Base-by-base conservation (phyloP, 176 grass and related monocot species). In the Lolium rigidum region DNA sequence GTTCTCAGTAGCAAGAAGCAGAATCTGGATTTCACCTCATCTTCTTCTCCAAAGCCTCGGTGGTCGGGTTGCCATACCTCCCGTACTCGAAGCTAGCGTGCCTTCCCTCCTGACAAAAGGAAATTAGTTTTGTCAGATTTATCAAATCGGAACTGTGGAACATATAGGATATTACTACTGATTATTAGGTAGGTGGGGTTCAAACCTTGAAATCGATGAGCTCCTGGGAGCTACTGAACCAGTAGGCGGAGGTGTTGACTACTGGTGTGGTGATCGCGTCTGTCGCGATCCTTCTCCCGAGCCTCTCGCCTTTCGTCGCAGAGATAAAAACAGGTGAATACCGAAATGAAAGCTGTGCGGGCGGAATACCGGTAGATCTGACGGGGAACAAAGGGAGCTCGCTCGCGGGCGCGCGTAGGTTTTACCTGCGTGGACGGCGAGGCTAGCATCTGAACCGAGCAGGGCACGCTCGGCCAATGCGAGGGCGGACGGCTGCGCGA, bases 181-280 rank as follows among this genome's bases (percentile, higher is more conserved):
- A 35, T 35, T 35, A 35, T 35, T 35, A 12, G 50, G 28, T 48
- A 38, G 31, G 21, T 20, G 59, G 24, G 59, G 35, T 49, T 38
- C 4, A 41, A 83, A 96, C 97, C 97, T 99, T 99, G 83, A 99
- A 99, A 80, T 99, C 97, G 17, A 99, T 94, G 69, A 99, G 83
- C 89, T 99, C 97, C 76, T 99, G 82, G 24, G 97, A 93, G 88
- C 94, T 99, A 57, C 90, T 96, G 79, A 99, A 99, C 92, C 97
- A 99, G 87, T 99, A 99, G 75, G 97, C 97, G 55, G 97, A 99
- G 38, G 97, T 99, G 71, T 99, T 99, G 66, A 99, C 94, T 78
- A 99, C 88, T 39, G 94, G 97, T 31, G 97, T 99, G 84, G 97
- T 99, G 86, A 99, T 99, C 17, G 92, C 86, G 78, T 99, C 97